These are phyloP conservation scores for Podochytrium sp. DNA, from an alignment of 192 early-diverging fungal genomes.

Conservation along the genomic window DNA sequence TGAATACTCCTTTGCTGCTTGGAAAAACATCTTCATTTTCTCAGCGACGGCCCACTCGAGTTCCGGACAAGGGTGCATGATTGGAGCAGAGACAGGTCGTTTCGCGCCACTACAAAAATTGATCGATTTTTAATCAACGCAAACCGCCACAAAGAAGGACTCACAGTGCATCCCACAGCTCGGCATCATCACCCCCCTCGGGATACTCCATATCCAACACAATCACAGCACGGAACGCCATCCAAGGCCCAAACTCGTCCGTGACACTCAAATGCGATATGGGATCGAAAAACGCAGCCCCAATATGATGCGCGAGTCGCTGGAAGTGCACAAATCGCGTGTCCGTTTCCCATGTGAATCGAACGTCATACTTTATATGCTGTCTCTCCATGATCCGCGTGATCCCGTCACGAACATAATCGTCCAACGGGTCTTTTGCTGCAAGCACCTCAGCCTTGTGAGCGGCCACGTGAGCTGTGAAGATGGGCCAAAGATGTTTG, in stretches of 20 bases:
- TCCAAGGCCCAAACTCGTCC: constrained; percentile 40
- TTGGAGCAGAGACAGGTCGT: neutral
- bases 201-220: constrained; percentile 39
- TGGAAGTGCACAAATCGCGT: constrained; percentile 45
- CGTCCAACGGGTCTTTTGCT: constrained; percentile 29
- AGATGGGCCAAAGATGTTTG: constrained; percentile 34
- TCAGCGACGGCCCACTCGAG: neutral
- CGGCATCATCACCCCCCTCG: neutral
- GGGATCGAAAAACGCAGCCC: constrained; percentile 34
- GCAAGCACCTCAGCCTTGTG: constrained; percentile 8
- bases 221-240: constrained; percentile 42
- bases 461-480: constrained; percentile 11
- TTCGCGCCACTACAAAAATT: neutral
- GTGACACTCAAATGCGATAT: constrained; percentile 38
- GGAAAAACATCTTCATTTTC: constrained; percentile 19
- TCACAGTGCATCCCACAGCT: neutral
- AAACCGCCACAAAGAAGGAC: neutral
- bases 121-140: neutral
- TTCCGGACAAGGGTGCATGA: constrained; percentile 28
- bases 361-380: constrained; percentile 5
- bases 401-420: constrained; percentile 2
- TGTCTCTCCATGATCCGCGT: neutral
- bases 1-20: constrained; percentile 14
- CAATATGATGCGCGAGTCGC: constrained; percentile 25
- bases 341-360: constrained; percentile 36